Evolutionary conservation across 1,139 yeast species (phyloP).

Genomic region (Yamadazyma membranifaciens): DNA sequence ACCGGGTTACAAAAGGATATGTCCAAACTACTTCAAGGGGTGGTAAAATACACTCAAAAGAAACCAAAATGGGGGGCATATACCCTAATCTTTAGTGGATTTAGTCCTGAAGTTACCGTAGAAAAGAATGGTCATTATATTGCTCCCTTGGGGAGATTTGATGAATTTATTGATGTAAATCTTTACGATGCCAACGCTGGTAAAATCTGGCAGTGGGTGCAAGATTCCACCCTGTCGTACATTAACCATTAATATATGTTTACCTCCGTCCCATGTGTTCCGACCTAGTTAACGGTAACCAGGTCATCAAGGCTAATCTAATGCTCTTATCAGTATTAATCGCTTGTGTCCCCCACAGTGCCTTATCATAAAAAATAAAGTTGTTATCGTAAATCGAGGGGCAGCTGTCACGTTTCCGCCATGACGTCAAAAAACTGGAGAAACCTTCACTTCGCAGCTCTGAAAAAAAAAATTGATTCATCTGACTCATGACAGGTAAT

Average conservation of each 20-base stretch:
- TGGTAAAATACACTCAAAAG: not conserved
- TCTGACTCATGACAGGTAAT: too few relatives aligned
- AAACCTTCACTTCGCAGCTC: too few relatives aligned
- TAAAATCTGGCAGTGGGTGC: not conserved
- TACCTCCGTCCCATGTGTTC: too few relatives aligned
- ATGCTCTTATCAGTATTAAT: too few relatives aligned
- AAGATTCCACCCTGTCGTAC: not conserved
- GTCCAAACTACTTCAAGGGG: conserved; percentile 5
- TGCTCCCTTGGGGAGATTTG: conserved; percentile 7
- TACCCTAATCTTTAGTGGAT: conserved; percentile 23
- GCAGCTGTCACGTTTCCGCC: too few relatives aligned
- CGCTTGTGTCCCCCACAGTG: too few relatives aligned
- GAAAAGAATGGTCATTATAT: conserved; percentile 9
- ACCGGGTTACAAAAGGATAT: conserved; percentile 41
- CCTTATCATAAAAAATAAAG: too few relatives aligned
- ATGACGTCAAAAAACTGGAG: too few relatives aligned
- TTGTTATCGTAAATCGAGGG: too few relatives aligned
- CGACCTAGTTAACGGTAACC: too few relatives aligned
- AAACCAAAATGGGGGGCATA: conserved; percentile 19
- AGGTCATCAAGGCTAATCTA: too few relatives aligned
- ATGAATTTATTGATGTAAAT: not conserved
- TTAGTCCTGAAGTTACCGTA: conserved; percentile 18
- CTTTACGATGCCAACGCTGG: not conserved
- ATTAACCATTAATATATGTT: not conserved
- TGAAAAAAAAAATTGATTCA: too few relatives aligned